Evolutionary conservation across 2,329 filamentous ascomycete species (phyloP), one percentile per base, ranked within the genome.

Genomic region (Berkeleyomyces rouxiae): DNA sequence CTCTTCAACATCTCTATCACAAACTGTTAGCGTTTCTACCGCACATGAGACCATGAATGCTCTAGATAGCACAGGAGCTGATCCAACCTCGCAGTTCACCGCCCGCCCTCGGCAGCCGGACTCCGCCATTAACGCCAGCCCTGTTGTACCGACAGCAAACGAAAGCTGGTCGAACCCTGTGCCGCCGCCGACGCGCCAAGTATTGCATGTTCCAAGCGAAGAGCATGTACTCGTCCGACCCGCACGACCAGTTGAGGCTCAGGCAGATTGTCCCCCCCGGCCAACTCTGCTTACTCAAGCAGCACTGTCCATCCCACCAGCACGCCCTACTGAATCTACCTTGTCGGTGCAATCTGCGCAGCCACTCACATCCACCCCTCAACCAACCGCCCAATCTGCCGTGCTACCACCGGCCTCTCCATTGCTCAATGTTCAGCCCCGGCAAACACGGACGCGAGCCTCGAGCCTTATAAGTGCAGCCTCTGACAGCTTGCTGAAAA

Each of bases 1-100:
- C 70, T 97, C 93, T 13, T 87, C 82, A 5, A 82, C 87, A 13
- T 96, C 91, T 6, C 76, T 95, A 13, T 71, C 75, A 4, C 71
- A 72, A 46, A 77, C 76, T 10, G 72, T 74, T 51, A 70, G 74
- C 7, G 72, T 73, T 1, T 81, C 80, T 4, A 79, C 81, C 1
- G 72, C 69, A 42, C 65, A 70, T 31, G 80, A 82, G 66, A 65
- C 70, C 3, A 61, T 72, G 1, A 79, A 81, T 64, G 78, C 78
- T 0, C 68, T 79, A 65, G 79, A 82, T 31, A 67, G 68, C 13
- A 43, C 62, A 0, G 57, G 44, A 13, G 53, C 51, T 13, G 47
- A 51, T 53, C 13, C 47, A 36, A 49, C 62, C 23, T 59, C 58
- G n/a, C 62, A 63, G 46, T 43, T 47, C n/a, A 51, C 36, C 13